A percentile compares a stretch with the other conserved stretches of the same genome.
Conservation (phyloP, 345 rosid species). For the Populus alba region DNA sequence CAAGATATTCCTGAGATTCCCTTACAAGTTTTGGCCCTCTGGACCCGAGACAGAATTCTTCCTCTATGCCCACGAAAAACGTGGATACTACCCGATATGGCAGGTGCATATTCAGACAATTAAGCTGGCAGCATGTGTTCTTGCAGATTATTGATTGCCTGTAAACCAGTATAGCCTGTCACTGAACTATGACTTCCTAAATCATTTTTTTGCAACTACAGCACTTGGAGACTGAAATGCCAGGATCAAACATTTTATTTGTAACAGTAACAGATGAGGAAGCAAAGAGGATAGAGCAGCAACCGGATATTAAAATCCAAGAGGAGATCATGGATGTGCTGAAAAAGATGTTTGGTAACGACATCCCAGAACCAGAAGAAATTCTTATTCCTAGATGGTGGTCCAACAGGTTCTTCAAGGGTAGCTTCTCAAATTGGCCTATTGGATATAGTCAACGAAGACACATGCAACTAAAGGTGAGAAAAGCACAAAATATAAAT, state of each 20-base stretch:
- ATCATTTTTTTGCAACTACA: neutral
- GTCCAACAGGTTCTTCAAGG: slow-evolving; percentile 13
- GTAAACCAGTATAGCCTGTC: neutral
- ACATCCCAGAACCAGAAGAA: slow-evolving; percentile 13
- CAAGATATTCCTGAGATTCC: slow-evolving; percentile 33
- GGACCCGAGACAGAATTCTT: slow-evolving; percentile 31
- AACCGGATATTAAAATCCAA: neutral
- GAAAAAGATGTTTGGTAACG: slow-evolving; percentile 18
- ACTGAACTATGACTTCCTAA: neutral
- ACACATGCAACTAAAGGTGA: slow-evolving; percentile 17
- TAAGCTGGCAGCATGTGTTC: neutral
- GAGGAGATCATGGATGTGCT: slow-evolving; percentile 17
- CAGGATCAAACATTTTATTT: slow-evolving; percentile 20
- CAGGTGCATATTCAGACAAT: slow-evolving; percentile 12
- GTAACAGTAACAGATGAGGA: slow-evolving; percentile 22
- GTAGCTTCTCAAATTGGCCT: slow-evolving; percentile 25
- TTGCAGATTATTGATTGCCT: too few relatives aligned
- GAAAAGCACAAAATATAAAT: neutral
- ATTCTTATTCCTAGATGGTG: slow-evolving; percentile 28
- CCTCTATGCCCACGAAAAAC: slow-evolving; percentile 18
- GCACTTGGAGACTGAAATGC: slow-evolving; percentile 18
- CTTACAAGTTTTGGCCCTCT: slow-evolving; percentile 25
- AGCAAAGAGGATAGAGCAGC: slow-evolving; percentile 17
- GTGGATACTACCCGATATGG: slow-evolving; percentile 32
- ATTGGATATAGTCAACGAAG: neutral